Evolutionary conservation across 75 land plant genomes (phyloP), one percentile per base, ranked within the genome.

Genomic region (Cryptomeria japonica): DNA sequence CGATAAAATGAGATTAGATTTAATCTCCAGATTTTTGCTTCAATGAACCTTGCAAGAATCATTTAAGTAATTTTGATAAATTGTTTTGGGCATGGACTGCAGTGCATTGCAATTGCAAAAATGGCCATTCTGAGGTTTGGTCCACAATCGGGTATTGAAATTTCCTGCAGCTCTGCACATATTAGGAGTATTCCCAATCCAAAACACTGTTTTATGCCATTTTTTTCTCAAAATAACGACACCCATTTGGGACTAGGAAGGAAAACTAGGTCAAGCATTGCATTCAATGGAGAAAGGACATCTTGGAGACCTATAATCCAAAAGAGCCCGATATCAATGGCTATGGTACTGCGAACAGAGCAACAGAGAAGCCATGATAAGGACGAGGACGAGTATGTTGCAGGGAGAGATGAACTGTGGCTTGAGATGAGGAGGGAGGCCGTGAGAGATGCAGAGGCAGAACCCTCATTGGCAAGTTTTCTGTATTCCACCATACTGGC

Each of bases 401-500:
- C 80, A 22, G 90, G 91, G 78, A 93, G 87, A 39, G 93, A 93
- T 51, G 87, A 94, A 90, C 86, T 97, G 41, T 96, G 99, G 97
- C 49, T 88, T 0, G 90, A 92, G 87, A 96, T 96, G 90, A 88
- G 94, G 41, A 92, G 90, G 80, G 96, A 96, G 88, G 94, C 96
- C 41, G 91, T 88, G n/a, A 90, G 92, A 58, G 97, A 97, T 78
- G 94, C 97, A 13, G 96, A 96, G 89, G 89, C 92, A 53, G 97
- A 97, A 91, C 96, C 97, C 31, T 90, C 92, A 2, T 90, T 96
- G 41, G 99, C 97, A 25, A 94, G 95, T 89, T 96, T 91, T 93
- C 89, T 96, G 84, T 94, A 93, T 89, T 93, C 96, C 36, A 94
- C 99, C 72, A 92, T 97, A 80, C 91, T 97, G n/a, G 92, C 97